Base-by-base conservation (phyloP, 108 stramenopile species). In the Aurantiochytrium sp. region DNA sequence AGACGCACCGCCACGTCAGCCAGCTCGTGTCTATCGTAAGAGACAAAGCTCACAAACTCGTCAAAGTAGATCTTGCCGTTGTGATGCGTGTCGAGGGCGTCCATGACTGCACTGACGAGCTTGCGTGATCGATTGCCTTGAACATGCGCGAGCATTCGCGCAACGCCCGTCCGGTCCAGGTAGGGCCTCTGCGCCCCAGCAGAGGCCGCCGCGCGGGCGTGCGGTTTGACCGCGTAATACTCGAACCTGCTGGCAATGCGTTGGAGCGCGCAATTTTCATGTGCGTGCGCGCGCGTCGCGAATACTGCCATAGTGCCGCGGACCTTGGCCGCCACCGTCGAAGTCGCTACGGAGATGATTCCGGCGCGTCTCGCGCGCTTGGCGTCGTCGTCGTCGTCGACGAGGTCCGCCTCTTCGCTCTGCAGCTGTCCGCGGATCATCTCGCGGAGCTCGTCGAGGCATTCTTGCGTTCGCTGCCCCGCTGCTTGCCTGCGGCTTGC, bases 11-110 rank as follows among this genome's bases (percentile, higher is more conserved):
- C 73, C 6, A 81, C 32, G 6, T 41, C n/a, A 39, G 73, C 73
- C 19, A 81, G 73, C 24, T 81, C 42, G 42, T 17, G 6, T 48
- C 27, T 41, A 12, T 30, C 45, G 19, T 27, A 81, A 6, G 73
- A 81, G 19, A 17, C 39, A 81, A 81, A 81, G 45, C 73, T 81
- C 21, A 81, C 73, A 81, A 81, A 81, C 24, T 81, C 73, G 45
- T 81, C 73, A 48, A 48, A 81, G 39, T 41, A 48, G 32, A 81
- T 81, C 12, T 42, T 41, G n/a, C 73, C 73, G 3, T 24, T 81
- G 73, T 48, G 73, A 12, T 48, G 39, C 12, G 45, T 81, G 39
- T 81, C 45, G 45, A 81, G 42, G 0, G 73, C 0, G 19, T 65
- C 34, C 59, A 65, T 65, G 34, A 34, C 34, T 19, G 59, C 59